phyloP scores from a whole-genome alignment of 371 early-diverging fungal genomes.

The Actinomucor elegans region DNA sequence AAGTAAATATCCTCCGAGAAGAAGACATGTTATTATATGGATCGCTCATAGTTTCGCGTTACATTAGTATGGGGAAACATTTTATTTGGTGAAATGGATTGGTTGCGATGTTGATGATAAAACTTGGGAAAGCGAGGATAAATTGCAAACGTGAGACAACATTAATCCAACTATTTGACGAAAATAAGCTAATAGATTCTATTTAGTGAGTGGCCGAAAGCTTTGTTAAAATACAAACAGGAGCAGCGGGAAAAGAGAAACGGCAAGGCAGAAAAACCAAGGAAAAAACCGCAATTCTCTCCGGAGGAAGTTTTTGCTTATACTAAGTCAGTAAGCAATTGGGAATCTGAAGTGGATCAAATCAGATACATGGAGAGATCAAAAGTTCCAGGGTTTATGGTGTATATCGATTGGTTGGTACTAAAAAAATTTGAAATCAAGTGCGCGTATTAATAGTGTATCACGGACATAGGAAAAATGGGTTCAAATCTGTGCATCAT shows the following conservation, averaged over 20 bases:
- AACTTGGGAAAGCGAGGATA: conserved; percentile 25
- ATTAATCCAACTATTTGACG: too few species aligned
- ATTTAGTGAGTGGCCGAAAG: conserved; percentile 18
- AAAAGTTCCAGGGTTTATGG: conserved; percentile 10
- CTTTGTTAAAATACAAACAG: conserved; percentile 6
- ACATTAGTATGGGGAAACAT: conserved; percentile 13
- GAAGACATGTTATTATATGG: too few species aligned
- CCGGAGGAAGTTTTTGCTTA: conserved; percentile 1
- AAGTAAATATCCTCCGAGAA: too few species aligned
- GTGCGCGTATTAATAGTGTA: background rate
- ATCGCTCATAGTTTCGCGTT: background rate
- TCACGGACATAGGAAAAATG: conserved; percentile 27
- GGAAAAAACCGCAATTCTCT: background rate
- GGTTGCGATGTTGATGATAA: conserved; percentile 21
- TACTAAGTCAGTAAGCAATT: conserved; percentile 6
- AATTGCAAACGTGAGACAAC: conserved; percentile 1
- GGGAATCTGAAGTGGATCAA: conserved; percentile 14
- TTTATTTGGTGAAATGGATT: conserved; percentile 23
- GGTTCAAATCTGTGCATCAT: conserved; percentile 19
- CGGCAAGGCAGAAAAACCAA: too few species aligned
- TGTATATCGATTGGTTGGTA: conserved; percentile 23
- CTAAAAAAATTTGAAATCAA: background rate
- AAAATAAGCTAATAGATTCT: background rate
- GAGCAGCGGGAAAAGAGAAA: too few species aligned
- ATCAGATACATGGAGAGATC: conserved; percentile 15